Percentiles rank a stretch among this genome's conserved stretches.
Conservation (phyloP, 1,284 basidiomycete species). For the Malassezia japonica region DNA sequence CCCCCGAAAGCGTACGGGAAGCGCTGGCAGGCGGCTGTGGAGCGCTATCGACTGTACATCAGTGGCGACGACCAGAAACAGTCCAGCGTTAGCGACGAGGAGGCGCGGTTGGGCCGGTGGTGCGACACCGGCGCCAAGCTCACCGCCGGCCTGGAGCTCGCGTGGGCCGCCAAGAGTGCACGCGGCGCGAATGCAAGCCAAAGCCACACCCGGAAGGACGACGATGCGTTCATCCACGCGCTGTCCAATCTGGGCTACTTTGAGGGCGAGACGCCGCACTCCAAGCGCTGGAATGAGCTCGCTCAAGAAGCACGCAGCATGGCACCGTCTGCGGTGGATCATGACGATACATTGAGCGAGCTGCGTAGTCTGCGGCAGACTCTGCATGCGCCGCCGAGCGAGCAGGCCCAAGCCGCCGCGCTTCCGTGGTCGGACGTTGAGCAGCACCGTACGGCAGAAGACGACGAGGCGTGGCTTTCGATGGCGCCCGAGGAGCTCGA, state of each 20-base stretch:
- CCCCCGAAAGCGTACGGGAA: slow-evolving; percentile 76
- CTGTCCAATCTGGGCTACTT: slow-evolving; percentile 35
- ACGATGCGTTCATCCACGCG: slow-evolving; percentile 19
- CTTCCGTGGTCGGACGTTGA: background rate
- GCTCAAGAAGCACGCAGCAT: slow-evolving; percentile 13
- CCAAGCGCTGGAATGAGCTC: slow-evolving; percentile 30
- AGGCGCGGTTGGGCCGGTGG: slow-evolving; percentile 26
- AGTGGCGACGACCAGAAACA: background rate
- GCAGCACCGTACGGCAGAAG: slow-evolving; percentile 11
- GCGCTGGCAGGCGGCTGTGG: slow-evolving; percentile 29
- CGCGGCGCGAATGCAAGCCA: background rate
- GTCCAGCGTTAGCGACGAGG: background rate
- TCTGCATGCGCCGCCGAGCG: background rate
- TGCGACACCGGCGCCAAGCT: slow-evolving; percentile 39
- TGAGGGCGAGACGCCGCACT: slow-evolving; percentile 25
- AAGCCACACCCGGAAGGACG: background rate
- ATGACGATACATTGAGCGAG: background rate
- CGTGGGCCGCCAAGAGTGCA: slow-evolving; percentile 15
- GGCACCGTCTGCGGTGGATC: background rate
- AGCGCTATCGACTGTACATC: slow-evolving; percentile 20
- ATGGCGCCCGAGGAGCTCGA: slow-evolving; percentile 25
- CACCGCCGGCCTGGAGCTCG: slow-evolving; percentile 36
- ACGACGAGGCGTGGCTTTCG: slow-evolving; percentile 33
- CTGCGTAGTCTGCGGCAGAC: background rate
- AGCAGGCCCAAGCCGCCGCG: background rate